Base-by-base conservation (phyloP, 352 stramenopile genomes). In the Globisporangium cederbergense region DNA sequence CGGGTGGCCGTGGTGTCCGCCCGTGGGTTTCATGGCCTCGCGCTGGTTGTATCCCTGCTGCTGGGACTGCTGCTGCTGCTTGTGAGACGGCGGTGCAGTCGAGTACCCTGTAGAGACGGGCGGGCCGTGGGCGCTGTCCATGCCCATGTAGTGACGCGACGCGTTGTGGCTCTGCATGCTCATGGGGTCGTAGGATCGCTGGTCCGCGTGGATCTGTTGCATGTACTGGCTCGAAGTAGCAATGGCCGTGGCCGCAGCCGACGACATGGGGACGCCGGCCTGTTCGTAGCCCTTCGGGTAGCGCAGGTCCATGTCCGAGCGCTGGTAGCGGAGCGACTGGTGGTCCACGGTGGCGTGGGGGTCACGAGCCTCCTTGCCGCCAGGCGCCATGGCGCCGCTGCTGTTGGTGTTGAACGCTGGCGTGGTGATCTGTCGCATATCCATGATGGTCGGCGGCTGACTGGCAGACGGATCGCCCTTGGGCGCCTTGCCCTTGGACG, bases 341-440 rank as follows among this genome's bases (percentile, higher is more conserved):
- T 91, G 82, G 60, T 83, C 73, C 65, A 81, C 72, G 3, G 50
- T 3, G 14, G 30, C 49, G 25, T 65, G 30, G 43, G 43, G 58
- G 28, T 76, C 73, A 4, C 66, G 67, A 52, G 74, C 63, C 42
- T 89, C 79, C 68, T 90, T 90, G 9, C 75, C 63, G 30, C 68
- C 70, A 4, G 30, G 49, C 16, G 59, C 22, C 38, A 53, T 46
- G 55, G 46, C 38, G 62, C 66, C 47, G n/a, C 52, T 45, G n/a
- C 45, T 40, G 68, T 72, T 81, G 66, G 78, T 56, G 14, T 30
- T 53, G 32, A 70, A 90, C 16, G 74, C 72, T 6, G 83, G 83
- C 56, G 78, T 87, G 4, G 83, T 91, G 42, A 91, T 87, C 72
- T 91, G 82, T 55, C 83, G 81, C 81, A 91, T 93, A 60, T 91